Evolutionary conservation across 1,284 basidiomycete species (phyloP).

Genomic region (Cryptococcus maquisensis): DNA sequence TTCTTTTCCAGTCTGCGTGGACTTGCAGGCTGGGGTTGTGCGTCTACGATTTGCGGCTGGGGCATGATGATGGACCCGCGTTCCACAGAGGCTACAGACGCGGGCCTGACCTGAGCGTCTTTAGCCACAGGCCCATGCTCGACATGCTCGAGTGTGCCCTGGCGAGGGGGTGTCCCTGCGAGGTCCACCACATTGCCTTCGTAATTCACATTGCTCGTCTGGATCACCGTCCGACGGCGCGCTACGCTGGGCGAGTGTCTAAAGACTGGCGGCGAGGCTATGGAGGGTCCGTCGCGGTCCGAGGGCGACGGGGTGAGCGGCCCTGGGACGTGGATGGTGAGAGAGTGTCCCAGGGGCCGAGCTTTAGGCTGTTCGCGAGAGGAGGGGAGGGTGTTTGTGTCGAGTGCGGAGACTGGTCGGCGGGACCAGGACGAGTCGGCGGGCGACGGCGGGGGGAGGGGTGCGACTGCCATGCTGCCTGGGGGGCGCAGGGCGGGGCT

Average conservation of each 20-base stretch:
- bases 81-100: slow-evolving; percentile 7
- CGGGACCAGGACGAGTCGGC: slow-evolving; percentile 9
- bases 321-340: slow-evolving; percentile 29
- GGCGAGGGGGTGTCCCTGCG: slow-evolving; percentile 2
- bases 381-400: slow-evolving; percentile 21
- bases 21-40: slow-evolving; percentile 2
- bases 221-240: slow-evolving; percentile 33
- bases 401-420: slow-evolving; percentile 23
- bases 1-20: slow-evolving; percentile 25
- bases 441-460: slow-evolving; percentile 10
- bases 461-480: background rate
- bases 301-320: slow-evolving; percentile 12
- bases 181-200: background rate
- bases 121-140: background rate
- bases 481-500: no score
- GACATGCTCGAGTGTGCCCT: background rate
- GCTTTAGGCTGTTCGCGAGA: slow-evolving; percentile 3
- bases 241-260: slow-evolving; percentile 31
- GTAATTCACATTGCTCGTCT: slow-evolving; percentile 8
- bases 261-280: slow-evolving; percentile 23
- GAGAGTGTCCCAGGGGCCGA: slow-evolving; percentile 21
- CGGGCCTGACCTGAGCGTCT: background rate
- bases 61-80: slow-evolving; percentile 18
- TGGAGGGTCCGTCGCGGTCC: slow-evolving; percentile 7
- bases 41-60: background rate